These are phyloP conservation scores for Tephrocybe rancida DNA, from an alignment of 768 basidiomycete species.

Conservation along the genomic window DNA sequence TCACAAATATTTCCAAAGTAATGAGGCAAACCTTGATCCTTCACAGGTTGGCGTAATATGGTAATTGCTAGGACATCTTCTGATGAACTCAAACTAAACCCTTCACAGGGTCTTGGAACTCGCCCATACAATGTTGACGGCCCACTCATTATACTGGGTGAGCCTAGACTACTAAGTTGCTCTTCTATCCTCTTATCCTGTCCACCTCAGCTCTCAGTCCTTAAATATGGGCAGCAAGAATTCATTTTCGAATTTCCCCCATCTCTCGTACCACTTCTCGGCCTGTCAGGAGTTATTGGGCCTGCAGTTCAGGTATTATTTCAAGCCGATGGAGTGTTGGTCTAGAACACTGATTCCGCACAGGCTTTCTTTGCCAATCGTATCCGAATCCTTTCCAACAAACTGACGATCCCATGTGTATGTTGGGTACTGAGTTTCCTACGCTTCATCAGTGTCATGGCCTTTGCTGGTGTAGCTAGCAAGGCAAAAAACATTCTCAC, in stretches of 20 bases:
- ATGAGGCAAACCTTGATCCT: neutral
- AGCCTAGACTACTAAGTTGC: no score
- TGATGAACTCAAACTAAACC: neutral
- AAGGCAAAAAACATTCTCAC: neutral
- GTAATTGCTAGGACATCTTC: neutral
- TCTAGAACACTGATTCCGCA: neutral
- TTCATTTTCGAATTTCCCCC: conserved; percentile 2
- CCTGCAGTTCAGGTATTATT: conserved; percentile 11
- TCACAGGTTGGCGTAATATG: conserved; percentile 14
- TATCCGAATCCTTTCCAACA: conserved; percentile 8
- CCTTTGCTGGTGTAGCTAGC: neutral
- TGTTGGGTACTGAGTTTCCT: conserved; percentile 12
- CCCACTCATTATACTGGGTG: conserved; percentile 13
- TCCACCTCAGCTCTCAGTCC: neutral
- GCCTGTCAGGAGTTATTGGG: conserved; percentile 12
- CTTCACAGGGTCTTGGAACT: conserved; percentile 11
- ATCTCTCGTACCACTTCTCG: neutral
- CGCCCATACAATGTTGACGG: conserved; percentile 9
- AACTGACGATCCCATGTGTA: conserved; percentile 10
- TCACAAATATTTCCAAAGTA: neutral
- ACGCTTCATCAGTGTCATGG: conserved; percentile 10
- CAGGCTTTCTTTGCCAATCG: conserved; percentile 18
- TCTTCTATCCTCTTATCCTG: neutral
- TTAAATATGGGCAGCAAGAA: conserved; percentile 5
- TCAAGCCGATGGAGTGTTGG: neutral